phyloP scores from a whole-genome alignment of 164 flowering plant species.

The Aristolochia fimbriata region DNA sequence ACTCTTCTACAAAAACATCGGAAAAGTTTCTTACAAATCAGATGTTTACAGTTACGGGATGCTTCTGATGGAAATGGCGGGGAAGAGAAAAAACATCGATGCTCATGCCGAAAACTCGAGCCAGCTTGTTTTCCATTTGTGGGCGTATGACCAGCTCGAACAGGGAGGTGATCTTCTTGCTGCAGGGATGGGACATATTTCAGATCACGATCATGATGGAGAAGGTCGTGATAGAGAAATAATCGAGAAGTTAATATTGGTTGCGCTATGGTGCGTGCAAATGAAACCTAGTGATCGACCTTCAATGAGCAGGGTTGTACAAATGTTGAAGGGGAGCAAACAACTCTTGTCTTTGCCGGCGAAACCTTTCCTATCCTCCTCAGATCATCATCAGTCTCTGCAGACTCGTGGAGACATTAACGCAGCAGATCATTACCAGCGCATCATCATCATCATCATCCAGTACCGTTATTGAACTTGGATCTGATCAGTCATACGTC shows the following conservation, averaged over 20 bases:
- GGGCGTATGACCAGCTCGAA: slow-evolving; percentile 6
- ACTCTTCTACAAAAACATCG: slow-evolving; percentile 1
- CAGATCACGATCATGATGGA: background rate
- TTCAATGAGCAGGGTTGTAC: slow-evolving; percentile 15
- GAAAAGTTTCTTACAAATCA: slow-evolving; percentile 2
- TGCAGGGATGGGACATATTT: background rate
- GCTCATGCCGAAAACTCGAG: background rate
- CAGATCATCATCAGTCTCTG: background rate
- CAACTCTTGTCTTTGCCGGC: slow-evolving; percentile 14
- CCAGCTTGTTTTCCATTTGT: slow-evolving; percentile 3
- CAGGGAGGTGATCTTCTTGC: background rate
- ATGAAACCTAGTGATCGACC: slow-evolving; percentile 20
- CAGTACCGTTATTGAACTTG: too few species aligned
- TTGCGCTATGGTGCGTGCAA: slow-evolving; percentile 27
- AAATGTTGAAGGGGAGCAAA: slow-evolving; percentile 16
- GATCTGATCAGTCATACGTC: too few species aligned
- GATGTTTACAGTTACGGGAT: slow-evolving; percentile 12
- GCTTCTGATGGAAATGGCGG: slow-evolving; percentile 9
- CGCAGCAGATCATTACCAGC: too few species aligned
- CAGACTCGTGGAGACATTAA: too few species aligned
- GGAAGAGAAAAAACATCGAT: slow-evolving; percentile 3
- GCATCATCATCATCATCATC: too few species aligned
- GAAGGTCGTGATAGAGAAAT: slow-evolving; percentile 5
- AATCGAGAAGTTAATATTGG: slow-evolving; percentile 14
- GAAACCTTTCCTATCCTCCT: slow-evolving; percentile 6